phyloP scores from a whole-genome alignment of 2,329 filamentous ascomycete species.

The Septoria linicola region DNA sequence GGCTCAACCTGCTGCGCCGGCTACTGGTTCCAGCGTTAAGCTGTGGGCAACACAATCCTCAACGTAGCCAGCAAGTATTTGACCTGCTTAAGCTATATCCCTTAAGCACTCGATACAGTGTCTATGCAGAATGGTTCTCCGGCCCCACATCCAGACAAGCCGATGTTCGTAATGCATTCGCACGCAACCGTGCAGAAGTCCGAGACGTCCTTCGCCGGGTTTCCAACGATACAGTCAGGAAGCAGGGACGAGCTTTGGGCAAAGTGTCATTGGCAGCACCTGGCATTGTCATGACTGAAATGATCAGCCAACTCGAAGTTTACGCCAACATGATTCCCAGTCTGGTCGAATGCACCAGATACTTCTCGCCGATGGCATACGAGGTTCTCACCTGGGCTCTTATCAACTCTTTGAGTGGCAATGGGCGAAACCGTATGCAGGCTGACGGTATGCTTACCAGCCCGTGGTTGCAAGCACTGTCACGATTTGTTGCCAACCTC shows the following conservation, averaged over 20 bases:
- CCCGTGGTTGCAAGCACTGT: conserved; percentile 85
- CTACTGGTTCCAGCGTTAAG: conserved; percentile 86
- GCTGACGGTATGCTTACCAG: conserved; percentile 74
- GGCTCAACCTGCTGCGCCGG: conserved; percentile 80
- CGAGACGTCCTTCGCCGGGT: conserved; percentile 84
- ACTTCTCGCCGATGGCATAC: conserved; percentile 89
- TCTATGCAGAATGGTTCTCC: conserved; percentile 92
- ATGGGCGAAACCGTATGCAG: conserved; percentile 59
- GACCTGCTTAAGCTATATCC: conserved; percentile 77
- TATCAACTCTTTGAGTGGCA: conserved; percentile 66
- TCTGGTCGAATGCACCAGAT: conserved; percentile 89
- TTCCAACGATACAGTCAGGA: conserved; percentile 78
- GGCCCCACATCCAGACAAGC: conserved; percentile 71
- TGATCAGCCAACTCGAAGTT: conserved; percentile 84
- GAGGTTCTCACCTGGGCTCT: conserved; percentile 93
- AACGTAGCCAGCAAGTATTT: conserved; percentile 82
- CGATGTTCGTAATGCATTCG: conserved; percentile 76
- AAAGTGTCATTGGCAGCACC: conserved; percentile 92
- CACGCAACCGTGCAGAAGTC: conserved; percentile 73
- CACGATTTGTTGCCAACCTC: conserved; percentile 85
- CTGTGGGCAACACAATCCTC: conserved; percentile 79
- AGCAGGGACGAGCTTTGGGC: conserved; percentile 83
- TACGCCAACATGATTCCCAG: conserved; percentile 95
- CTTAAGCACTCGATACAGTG: conserved; percentile 72
- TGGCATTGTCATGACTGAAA: conserved; percentile 85